phyloP scores from a whole-genome alignment of 768 basidiomycete genomes.

The Phlegmacium glaucopus region DNA sequence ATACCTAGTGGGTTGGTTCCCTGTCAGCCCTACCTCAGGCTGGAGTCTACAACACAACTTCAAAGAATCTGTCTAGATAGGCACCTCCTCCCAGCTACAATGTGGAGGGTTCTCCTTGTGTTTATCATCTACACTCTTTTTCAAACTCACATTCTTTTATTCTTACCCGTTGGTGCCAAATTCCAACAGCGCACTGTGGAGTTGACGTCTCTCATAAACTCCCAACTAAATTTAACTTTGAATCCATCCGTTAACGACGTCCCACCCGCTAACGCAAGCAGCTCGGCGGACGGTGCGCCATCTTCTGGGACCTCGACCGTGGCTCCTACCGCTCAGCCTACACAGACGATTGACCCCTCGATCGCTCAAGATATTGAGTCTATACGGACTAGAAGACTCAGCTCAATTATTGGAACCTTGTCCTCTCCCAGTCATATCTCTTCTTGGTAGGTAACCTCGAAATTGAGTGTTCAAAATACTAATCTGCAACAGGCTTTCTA shows the following conservation, averaged over 20 bases:
- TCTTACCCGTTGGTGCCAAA: constrained; percentile 1
- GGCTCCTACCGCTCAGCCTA: constrained; percentile 8
- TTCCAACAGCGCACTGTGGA: neutral
- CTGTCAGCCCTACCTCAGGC: no score
- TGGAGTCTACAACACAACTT: neutral
- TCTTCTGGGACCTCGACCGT: neutral
- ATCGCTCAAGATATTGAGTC: constrained; percentile 16
- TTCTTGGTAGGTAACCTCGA: constrained; percentile 30
- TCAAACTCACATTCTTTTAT: constrained; percentile 12
- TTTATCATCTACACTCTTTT: constrained; percentile 13
- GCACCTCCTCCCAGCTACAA: neutral
- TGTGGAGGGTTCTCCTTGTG: constrained; percentile 11
- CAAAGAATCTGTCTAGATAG: constrained; percentile 1
- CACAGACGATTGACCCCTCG: constrained; percentile 15
- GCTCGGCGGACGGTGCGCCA: no score
- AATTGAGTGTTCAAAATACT: neutral
- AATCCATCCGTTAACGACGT: neutral
- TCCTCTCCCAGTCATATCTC: constrained; percentile 28
- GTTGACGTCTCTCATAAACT: neutral
- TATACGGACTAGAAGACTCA: constrained; percentile 32
- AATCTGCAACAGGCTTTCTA: constrained; percentile 35
- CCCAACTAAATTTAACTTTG: neutral
- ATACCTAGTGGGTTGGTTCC: no score
- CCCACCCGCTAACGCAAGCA: no score
- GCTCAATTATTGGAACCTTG: constrained; percentile 38